Percentiles rank a stretch among this genome's conserved stretches.
These are phyloP conservation scores for Pyrenopolyporus hunteri DNA, from an alignment of 495 filamentous ascomycete species.

Conservation along the genomic window DNA sequence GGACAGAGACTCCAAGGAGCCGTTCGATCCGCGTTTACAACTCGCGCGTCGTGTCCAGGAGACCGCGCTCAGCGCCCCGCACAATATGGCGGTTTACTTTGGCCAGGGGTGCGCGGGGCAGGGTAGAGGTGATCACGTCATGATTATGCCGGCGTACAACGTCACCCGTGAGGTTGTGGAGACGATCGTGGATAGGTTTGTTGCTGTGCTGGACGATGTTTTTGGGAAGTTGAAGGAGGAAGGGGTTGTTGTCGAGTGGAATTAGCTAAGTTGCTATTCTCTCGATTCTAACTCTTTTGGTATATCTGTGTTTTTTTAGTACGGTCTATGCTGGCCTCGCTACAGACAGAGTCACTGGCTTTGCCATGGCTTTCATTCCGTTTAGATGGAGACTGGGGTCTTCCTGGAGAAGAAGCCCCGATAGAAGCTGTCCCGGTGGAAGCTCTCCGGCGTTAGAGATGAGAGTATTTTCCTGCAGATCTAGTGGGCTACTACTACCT, in stretches of 20 bases:
- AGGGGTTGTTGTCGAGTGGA: not conserved
- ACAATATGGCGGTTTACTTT: constrained; percentile 73
- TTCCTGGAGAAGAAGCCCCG: too few species aligned
- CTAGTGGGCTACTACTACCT: too few species aligned
- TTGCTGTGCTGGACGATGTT: constrained; percentile 12
- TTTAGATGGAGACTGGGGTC: too few species aligned
- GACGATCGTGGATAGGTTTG: constrained; percentile 49
- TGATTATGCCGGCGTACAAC: constrained; percentile 78
- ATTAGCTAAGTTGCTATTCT: not conserved
- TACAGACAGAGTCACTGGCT: too few species aligned
- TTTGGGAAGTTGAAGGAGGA: constrained; percentile 19
- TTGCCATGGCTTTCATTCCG: too few species aligned
- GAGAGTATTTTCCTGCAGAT: too few species aligned
- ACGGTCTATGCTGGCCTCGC: too few species aligned
- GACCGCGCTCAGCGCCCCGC: constrained; percentile 55
- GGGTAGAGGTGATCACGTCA: constrained; percentile 71
- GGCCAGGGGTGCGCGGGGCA: constrained; percentile 72
- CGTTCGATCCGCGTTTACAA: constrained; percentile 52
- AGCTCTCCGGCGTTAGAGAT: too few species aligned
- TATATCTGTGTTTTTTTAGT: too few species aligned
- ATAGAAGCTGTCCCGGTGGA: too few species aligned
- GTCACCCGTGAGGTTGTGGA: constrained; percentile 67
- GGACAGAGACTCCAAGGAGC: constrained; percentile 53
- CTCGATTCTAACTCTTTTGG: too few species aligned
- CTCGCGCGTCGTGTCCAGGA: constrained; percentile 60